Base-by-base conservation (phyloP, 164 flowering plant genomes). In the Cinnamomum chago region DNA sequence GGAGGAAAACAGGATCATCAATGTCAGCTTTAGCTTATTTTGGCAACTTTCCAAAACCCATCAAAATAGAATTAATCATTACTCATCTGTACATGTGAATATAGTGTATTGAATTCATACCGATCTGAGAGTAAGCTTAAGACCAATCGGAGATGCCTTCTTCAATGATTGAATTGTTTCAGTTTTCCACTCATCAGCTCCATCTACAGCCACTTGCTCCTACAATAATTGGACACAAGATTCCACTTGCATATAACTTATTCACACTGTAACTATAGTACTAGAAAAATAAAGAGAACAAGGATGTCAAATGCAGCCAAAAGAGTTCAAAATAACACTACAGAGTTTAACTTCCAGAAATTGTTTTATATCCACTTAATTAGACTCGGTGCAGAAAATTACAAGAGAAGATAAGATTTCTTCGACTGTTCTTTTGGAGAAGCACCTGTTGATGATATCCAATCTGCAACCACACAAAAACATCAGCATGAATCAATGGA, bases 61-160 rank as follows among this genome's bases (percentile, higher is more conserved):
- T 55, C 60, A 2, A 55, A 3, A 55, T 15, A 55, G n/a, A 12
- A 20, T 55, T 55, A 55, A 15, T 55, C 17, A 3, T 55, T 55
- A 5, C 2, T 17, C 60, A 18, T 55, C n/a, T 15, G 60, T 55
- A 20, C 60, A 55, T 55, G 60, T 55, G 60, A 55, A 55, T 65
- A 28, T 67, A 13, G 47, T 28, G 5, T 25, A 23, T 22, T 67
- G 50, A 30, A 35, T 55, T 5, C 83, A 62, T 86, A 93, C 98
- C 81, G 90, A 86, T 89, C 89, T 88, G 24, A 93, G 88, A 70
- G 90, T 75, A 72, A 92, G 83, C 77, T 90, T 93, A 74, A 93
- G 92, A 76, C 97, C 88, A 75, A 80, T 87, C 5, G 98, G 97
- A 28, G 98, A 91, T 76, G 98, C 98, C 70, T 82, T 85, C 84